Evolutionary conservation across 345 rosid species (phyloP).

Genomic region (Xanthoceras sorbifolium): DNA sequence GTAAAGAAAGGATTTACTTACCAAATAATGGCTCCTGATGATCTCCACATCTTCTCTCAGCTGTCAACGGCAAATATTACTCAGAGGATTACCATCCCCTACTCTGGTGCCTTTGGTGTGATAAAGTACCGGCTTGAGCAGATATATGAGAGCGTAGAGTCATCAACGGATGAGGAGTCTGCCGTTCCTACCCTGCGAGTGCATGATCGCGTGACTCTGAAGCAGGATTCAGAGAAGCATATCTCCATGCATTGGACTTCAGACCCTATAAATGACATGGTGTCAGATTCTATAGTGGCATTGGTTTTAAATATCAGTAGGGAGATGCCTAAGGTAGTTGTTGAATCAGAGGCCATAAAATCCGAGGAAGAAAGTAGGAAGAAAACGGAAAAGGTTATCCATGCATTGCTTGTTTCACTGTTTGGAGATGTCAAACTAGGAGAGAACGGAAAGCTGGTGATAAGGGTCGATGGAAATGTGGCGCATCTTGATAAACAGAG

Average conservation of each 20-base stretch:
- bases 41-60: conserved; percentile 94
- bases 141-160: conserved; percentile 79
- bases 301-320: conserved; percentile 73
- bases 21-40: conserved; percentile 97
- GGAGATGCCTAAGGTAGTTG: conserved; percentile 74
- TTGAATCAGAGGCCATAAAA: conserved; percentile 56
- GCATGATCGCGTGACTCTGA: conserved; percentile 72
- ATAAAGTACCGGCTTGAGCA: conserved; percentile 78
- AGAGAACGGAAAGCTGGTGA: conserved; percentile 73
- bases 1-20: conserved; percentile 93
- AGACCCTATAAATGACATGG: conserved; percentile 92
- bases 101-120: conserved; percentile 75
- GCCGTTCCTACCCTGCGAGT: conserved; percentile 63
- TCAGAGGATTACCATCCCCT: conserved; percentile 84
- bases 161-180: conserved; percentile 72
- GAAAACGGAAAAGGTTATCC: conserved; percentile 74
- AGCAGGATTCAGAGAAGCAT: conserved; percentile 85
- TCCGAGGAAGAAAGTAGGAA: conserved; percentile 63
- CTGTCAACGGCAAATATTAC: conserved; percentile 79
- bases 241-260: conserved; percentile 83
- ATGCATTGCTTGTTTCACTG: conserved; percentile 83
- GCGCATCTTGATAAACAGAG: conserved; percentile 77
- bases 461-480: conserved; percentile 74
- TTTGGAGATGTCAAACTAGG: conserved; percentile 88
- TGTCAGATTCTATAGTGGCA: conserved; percentile 88